These are phyloP conservation scores for Fraxinus sp. DNA, from an alignment of 305 asterid genomes.

Conservation along the genomic window DNA sequence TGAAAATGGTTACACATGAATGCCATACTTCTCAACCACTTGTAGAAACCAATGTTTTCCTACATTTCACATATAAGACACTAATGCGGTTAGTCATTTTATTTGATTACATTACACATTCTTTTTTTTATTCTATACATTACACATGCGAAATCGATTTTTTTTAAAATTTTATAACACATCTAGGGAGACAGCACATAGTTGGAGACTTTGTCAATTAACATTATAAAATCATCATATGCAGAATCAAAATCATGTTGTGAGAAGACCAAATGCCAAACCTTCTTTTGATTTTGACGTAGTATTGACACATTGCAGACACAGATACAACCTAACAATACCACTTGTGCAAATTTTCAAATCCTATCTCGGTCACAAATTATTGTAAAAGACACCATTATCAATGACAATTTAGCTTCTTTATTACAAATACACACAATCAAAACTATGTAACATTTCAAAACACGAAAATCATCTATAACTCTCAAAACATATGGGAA, in stretches of 20 bases:
- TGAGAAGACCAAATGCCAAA: neutral
- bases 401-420: neutral
- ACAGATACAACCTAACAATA: neutral
- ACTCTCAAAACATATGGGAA: neutral
- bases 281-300: neutral
- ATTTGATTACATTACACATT: neutral
- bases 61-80: neutral
- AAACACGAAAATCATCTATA: neutral
- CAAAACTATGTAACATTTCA: neutral
- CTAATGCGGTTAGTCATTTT: neutral
- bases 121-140: neutral
- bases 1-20: neutral
- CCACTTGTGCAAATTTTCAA: neutral
- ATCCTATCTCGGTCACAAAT: neutral
- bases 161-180: too few relatives aligned
- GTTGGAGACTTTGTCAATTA: neutral
- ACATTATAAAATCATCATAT: neutral
- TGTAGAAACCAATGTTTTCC: neutral
- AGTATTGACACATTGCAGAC: neutral
- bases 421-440: neutral
- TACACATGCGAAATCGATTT: neutral
- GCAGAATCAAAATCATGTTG: neutral
- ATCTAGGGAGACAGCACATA: neutral
- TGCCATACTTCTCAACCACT: neutral
- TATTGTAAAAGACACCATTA: neutral